Conservation (phyloP, 768 basidiomycete species). For the Agrocybe pediades region DNA sequence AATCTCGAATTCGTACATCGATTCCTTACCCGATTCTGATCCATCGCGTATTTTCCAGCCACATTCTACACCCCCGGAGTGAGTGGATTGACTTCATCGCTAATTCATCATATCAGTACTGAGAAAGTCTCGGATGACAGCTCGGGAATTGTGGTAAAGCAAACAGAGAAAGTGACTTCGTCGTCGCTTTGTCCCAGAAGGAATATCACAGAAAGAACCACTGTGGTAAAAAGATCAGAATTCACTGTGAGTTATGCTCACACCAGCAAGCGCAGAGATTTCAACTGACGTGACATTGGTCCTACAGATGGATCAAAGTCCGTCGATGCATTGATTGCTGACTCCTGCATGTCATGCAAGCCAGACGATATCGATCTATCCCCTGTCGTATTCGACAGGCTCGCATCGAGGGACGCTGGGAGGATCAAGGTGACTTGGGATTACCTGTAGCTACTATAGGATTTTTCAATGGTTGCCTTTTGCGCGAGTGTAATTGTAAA, state of each 20-base stretch:
- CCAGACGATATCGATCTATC: background rate
- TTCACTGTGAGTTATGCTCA: background rate
- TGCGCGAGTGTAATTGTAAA: too few species aligned
- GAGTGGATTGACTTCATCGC: background rate
- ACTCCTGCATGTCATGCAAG: background rate
- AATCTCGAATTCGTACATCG: too few species aligned
- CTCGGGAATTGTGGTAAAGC: background rate
- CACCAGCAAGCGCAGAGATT: background rate
- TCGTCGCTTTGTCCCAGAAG: background rate
- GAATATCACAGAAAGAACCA: background rate
- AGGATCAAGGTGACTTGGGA: background rate
- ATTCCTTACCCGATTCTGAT: too few species aligned
- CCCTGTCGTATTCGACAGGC: background rate
- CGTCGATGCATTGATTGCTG: background rate
- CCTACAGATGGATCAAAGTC: background rate
- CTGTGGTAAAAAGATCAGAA: background rate
- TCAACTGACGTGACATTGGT: background rate
- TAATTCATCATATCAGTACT: background rate
- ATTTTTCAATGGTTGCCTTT: too few species aligned
- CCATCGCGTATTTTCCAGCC: too few species aligned
- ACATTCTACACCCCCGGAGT: background rate
- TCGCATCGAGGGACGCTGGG: background rate
- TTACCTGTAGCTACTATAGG: too few species aligned
- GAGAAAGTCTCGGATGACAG: background rate
- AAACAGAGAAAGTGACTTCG: background rate